These are phyloP conservation scores for Thozetella sp. DNA, from an alignment of 495 filamentous ascomycete species.

Conservation along the genomic window DNA sequence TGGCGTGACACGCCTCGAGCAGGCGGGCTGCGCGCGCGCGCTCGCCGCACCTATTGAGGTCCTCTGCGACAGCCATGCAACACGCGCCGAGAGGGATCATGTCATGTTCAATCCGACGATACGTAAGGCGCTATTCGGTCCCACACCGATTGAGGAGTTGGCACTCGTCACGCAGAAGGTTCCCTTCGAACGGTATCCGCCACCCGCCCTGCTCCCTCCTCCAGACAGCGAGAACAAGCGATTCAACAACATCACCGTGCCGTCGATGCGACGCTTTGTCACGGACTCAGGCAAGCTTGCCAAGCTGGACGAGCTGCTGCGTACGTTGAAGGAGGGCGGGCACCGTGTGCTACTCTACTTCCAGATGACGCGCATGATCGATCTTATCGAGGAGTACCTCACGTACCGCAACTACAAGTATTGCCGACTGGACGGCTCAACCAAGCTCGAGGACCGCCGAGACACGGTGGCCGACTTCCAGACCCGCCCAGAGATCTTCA, in stretches of 20 bases:
- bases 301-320: conserved; percentile 84
- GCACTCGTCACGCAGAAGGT: conserved; percentile 71
- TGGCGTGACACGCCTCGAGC: conserved; percentile 77
- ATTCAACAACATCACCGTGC: conserved; percentile 89
- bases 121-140: conserved; percentile 73
- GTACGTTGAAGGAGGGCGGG: conserved; percentile 84
- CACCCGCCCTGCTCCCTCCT: conserved; percentile 66
- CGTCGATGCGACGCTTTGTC: conserved; percentile 98
- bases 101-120: conserved; percentile 77
- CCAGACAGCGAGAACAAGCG: conserved; percentile 78
- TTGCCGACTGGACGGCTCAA: conserved; percentile 93
- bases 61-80: conserved; percentile 68
- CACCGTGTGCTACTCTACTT: conserved; percentile 99
- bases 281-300: conserved; percentile 97
- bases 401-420: conserved; percentile 99
- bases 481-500: conserved; percentile 86
- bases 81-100: conserved; percentile 68
- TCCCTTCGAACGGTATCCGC: conserved; percentile 63
- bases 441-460: conserved; percentile 95
- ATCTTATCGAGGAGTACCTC: conserved; percentile 98
- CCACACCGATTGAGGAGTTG: conserved; percentile 67
- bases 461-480: conserved; percentile 99
- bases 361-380: conserved; percentile 99
- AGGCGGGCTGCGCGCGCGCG: conserved; percentile 71
- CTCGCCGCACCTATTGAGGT: conserved; percentile 89